Evolutionary conservation across 345 rosid species (phyloP).

Genomic region (Microthlaspi erraticum): DNA sequence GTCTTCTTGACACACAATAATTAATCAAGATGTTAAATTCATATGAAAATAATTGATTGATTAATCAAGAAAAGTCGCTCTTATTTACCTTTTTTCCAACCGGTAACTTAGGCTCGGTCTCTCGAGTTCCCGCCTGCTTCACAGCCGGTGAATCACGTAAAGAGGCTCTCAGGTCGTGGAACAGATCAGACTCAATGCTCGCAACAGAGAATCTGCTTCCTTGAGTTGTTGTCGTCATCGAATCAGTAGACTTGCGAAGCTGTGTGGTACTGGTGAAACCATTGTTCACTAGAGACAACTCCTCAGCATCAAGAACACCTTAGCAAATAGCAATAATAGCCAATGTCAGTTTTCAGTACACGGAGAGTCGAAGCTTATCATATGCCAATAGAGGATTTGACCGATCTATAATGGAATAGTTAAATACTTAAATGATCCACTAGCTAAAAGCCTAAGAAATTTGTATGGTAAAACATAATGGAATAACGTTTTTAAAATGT

Average conservation of each 20-base stretch:
- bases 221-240: conserved; percentile 21
- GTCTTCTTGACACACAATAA: conserved; percentile 13
- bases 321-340: neutral
- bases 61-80: neutral
- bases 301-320: conserved; percentile 47
- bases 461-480: neutral
- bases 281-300: conserved; percentile 35
- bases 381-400: too few relatives aligned
- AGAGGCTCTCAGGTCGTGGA: conserved; percentile 37
- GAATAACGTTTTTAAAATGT: conserved; percentile 7
- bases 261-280: conserved; percentile 27
- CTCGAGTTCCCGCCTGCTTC: conserved; percentile 16
- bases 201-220: conserved; percentile 31
- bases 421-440: too few relatives aligned
- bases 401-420: neutral
- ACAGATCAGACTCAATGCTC: conserved; percentile 43
- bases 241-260: conserved; percentile 27
- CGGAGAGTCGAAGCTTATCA: too few relatives aligned
- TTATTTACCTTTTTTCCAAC: conserved; percentile 26
- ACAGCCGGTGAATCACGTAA: conserved; percentile 2
- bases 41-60: neutral
- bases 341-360: neutral
- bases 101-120: conserved; percentile 31
- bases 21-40: neutral
- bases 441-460: too few relatives aligned